A percentile compares a stretch with the other conserved stretches of the same genome.
Evolutionary conservation across 208 protist genomes (phyloP).

Genomic region (Borovskyia barvae): DNA sequence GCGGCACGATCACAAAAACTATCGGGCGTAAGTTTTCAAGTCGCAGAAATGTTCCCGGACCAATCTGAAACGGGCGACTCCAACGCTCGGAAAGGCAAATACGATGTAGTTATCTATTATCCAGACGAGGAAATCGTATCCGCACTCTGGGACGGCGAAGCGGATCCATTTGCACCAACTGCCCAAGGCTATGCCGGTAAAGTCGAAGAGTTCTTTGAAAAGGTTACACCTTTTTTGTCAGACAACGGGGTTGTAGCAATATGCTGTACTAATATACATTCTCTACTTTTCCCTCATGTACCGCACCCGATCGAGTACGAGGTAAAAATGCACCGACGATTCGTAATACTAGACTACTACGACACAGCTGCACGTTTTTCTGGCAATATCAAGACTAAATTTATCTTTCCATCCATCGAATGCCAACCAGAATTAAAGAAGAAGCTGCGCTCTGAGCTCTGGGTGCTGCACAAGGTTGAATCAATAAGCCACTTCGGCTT

Average conservation of each 20-base stretch:
- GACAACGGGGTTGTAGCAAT: conserved; percentile 77
- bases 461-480: conserved; percentile 82
- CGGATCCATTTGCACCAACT: conserved; percentile 51
- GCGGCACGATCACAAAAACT: conserved; percentile 34
- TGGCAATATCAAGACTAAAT: conserved; percentile 25
- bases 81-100: conserved; percentile 28
- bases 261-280: conserved; percentile 80
- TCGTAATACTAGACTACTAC: conserved; percentile 91
- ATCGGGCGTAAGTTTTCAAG: conserved; percentile 69
- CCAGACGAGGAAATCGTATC: conserved; percentile 70
- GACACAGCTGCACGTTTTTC: conserved; percentile 61
- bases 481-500: conserved; percentile 72
- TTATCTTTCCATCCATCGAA: conserved; percentile 20
- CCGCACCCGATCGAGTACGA: conserved; percentile 89
- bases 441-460: conserved; percentile 81
- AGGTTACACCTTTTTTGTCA: conserved; percentile 45
- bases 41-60: conserved; percentile 66
- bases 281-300: conserved; percentile 56
- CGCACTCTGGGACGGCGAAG: conserved; percentile 29
- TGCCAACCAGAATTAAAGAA: conserved; percentile 20
- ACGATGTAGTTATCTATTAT: conserved; percentile 74
- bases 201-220: conserved; percentile 86
- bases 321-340: conserved; percentile 82
- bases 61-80: not conserved
- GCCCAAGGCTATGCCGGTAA: conserved; percentile 53